phyloP scores from a whole-genome alignment of 257 asterid genomes.

The Solanum rostratum region DNA sequence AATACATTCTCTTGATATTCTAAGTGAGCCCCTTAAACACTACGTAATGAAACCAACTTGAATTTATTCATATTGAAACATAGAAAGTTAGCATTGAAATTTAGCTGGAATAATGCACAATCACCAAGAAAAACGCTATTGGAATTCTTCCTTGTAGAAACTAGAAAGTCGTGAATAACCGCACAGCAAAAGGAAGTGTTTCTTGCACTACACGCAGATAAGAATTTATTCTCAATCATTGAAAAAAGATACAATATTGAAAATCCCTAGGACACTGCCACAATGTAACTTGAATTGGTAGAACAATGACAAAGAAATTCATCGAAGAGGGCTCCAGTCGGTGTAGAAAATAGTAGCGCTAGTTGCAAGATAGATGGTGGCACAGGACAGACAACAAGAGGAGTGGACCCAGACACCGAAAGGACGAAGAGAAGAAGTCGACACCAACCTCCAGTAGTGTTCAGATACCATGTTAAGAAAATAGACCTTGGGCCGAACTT shows the following conservation, averaged over 20 bases:
- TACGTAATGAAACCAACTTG: background rate
- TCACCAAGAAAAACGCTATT: background rate
- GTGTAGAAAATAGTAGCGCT: background rate
- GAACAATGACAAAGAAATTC: background rate
- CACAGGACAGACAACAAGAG: background rate
- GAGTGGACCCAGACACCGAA: background rate
- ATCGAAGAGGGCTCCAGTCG: background rate
- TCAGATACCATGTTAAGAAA: background rate
- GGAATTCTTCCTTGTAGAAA: background rate
- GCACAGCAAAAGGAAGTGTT: background rate
- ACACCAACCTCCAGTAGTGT: background rate
- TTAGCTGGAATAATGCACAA: background rate
- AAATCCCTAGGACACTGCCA: background rate
- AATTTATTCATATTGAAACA: background rate
- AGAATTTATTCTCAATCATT: background rate
- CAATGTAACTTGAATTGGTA: background rate
- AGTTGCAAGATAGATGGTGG: background rate
- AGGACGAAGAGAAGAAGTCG: background rate
- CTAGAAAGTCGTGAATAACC: background rate
- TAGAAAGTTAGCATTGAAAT: background rate
- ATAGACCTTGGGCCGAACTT: background rate
- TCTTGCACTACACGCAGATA: background rate
- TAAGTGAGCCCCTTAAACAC: background rate
- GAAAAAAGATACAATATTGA: background rate
- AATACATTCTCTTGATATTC: background rate